phyloP scores from a whole-genome alignment of 805 yeast genomes.

The Kodamaea leandrae region DNA sequence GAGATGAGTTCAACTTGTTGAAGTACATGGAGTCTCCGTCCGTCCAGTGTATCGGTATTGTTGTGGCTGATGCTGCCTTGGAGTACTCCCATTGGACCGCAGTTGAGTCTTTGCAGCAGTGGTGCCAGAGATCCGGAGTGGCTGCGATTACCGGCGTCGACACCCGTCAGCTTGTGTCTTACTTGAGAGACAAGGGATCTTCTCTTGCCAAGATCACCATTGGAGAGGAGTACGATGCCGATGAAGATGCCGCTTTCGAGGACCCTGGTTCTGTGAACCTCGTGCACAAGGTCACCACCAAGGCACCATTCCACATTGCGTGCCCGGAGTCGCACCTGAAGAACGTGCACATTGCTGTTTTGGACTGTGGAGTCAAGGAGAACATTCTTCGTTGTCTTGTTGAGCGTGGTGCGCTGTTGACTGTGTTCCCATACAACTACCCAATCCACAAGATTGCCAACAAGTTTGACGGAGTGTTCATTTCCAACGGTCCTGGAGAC shows the following conservation, averaged over 20 bases:
- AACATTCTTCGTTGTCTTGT: constrained; percentile 93
- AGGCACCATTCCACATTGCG: constrained; percentile 87
- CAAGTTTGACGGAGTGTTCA: constrained; percentile 91
- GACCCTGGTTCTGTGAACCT: constrained; percentile 89
- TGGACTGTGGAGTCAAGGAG: constrained; percentile 98
- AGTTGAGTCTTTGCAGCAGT: constrained; percentile 87
- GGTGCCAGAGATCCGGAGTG: constrained; percentile 96
- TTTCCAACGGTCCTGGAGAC: constrained; percentile 97
- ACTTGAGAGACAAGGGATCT: constrained; percentile 94
- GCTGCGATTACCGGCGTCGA: constrained; percentile 96
- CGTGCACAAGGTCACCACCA: constrained; percentile 92
- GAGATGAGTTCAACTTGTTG: constrained; percentile 81
- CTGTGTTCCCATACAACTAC: constrained; percentile 95
- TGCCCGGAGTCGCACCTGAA: constrained; percentile 55
- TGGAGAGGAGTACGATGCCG: constrained; percentile 90
- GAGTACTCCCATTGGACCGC: constrained; percentile 99
- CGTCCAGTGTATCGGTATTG: constrained; percentile 93
- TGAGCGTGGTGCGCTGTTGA: constrained; percentile 91
- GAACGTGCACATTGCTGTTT: constrained; percentile 77
- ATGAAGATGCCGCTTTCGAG: constrained; percentile 83
- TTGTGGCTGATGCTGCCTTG: constrained; percentile 93
- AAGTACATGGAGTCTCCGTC: constrained; percentile 90
- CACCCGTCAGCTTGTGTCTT: constrained; percentile 90
- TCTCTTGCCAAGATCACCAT: constrained; percentile 86
- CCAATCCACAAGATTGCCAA: constrained; percentile 88